A percentile compares a stretch with the other conserved stretches of the same genome.
These are phyloP conservation scores for Lipomyces anomalus DNA, from an alignment of 805 yeast species.

Conservation along the genomic window DNA sequence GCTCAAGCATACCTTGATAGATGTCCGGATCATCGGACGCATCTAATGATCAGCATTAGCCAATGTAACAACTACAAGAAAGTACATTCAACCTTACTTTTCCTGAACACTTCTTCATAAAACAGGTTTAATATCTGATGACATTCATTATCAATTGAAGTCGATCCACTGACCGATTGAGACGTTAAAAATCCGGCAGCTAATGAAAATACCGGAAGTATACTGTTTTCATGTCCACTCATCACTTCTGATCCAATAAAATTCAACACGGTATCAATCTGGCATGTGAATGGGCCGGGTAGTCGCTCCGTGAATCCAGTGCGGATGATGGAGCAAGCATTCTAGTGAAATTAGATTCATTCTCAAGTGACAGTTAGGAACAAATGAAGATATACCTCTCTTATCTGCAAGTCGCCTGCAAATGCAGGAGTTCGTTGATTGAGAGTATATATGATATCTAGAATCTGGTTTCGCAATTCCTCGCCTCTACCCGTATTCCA, in stretches of 20 bases:
- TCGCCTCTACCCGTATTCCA: constrained; percentile 44
- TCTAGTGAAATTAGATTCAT: constrained; percentile 62
- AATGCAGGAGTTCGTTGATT: constrained; percentile 37
- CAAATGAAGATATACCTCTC: constrained; percentile 24
- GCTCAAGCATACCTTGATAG: constrained; percentile 27
- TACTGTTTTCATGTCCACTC: constrained; percentile 3
- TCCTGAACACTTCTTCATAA: not conserved
- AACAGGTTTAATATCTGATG: constrained; percentile 3
- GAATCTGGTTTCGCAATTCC: constrained; percentile 40
- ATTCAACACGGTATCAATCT: constrained; percentile 36
- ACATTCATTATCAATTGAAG: not conserved
- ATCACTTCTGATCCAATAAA: constrained; percentile 11
- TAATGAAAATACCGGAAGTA: constrained; percentile 14
- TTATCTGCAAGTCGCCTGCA: constrained; percentile 34
- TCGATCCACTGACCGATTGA: not conserved
- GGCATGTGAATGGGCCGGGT: constrained; percentile 62
- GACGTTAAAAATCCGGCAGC: constrained; percentile 8
- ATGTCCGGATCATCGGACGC: constrained; percentile 28
- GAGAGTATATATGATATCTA: constrained; percentile 40
- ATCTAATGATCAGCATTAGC: not conserved
- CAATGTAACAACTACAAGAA: constrained; percentile 5
- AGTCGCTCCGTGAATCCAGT: constrained; percentile 57
- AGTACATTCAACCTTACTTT: constrained; percentile 1
- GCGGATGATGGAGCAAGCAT: constrained; percentile 56
- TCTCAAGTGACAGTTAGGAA: constrained; percentile 4